phyloP scores from a whole-genome alignment of 495 filamentous ascomycete genomes.

The Schizothecium vesticola region DNA sequence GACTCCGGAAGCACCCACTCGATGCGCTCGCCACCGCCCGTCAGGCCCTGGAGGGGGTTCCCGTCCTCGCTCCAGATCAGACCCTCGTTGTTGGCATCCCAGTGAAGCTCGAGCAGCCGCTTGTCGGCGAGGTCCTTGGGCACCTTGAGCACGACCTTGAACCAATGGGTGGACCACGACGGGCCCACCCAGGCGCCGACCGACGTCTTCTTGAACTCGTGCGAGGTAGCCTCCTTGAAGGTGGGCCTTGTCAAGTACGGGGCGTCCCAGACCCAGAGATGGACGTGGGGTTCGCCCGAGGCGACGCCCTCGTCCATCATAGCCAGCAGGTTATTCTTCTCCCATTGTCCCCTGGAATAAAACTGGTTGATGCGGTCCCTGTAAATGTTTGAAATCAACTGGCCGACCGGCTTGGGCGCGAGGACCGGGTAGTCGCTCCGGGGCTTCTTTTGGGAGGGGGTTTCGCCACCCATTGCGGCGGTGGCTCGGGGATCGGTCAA shows the following conservation, averaged over 20 bases:
- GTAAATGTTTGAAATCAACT: constrained; percentile 84
- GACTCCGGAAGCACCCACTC: constrained; percentile 84
- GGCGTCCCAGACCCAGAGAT: constrained; percentile 80
- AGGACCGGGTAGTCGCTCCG: constrained; percentile 41
- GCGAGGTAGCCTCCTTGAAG: constrained; percentile 82
- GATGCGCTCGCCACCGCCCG: constrained; percentile 80
- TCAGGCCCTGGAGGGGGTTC: constrained; percentile 83
- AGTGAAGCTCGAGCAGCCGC: constrained; percentile 83
- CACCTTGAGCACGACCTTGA: constrained; percentile 72
- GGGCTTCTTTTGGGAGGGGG: constrained; percentile 24
- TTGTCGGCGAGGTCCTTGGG: constrained; percentile 65
- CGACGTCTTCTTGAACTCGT: constrained; percentile 68
- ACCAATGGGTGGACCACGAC: constrained; percentile 99
- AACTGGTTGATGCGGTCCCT: constrained; percentile 78
- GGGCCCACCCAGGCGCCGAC: constrained; percentile 82
- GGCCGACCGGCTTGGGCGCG: constrained; percentile 55
- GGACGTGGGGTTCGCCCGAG: constrained; percentile 68
- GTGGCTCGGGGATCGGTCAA: constrained; percentile 5
- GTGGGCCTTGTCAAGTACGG: constrained; percentile 73
- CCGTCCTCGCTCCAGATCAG: constrained; percentile 87
- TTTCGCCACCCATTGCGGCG: constrained; percentile 31
- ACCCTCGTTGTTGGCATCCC: constrained; percentile 90
- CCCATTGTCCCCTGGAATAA: constrained; percentile 74
- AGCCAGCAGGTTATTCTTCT: constrained; percentile 65
- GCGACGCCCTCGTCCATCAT: constrained; percentile 72